A percentile compares a stretch with the other conserved stretches of the same genome.
These are phyloP conservation scores for Chenopodium album DNA, from an alignment of 148 eudicot species.

Conservation along the genomic window DNA sequence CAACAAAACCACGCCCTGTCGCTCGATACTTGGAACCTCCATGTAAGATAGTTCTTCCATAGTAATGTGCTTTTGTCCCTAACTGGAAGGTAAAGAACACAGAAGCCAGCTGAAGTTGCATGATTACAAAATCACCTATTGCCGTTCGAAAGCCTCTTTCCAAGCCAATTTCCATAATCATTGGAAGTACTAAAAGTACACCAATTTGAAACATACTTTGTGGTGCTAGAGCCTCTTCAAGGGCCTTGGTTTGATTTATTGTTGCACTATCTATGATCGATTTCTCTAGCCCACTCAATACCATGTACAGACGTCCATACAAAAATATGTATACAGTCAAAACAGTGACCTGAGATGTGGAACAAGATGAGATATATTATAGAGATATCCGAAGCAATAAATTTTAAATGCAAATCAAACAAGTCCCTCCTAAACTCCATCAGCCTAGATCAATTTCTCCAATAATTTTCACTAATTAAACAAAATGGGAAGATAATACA, in stretches of 20 bases:
- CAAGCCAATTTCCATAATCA: conserved; percentile 97
- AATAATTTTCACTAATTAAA: not conserved
- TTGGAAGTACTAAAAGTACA: conserved; percentile 75
- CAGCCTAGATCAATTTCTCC: conserved; percentile 9
- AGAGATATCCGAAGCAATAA: not conserved
- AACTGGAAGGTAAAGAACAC: conserved; percentile 97
- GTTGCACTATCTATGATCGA: conserved; percentile 56
- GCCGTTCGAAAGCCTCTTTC: conserved; percentile 96
- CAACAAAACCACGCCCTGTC: conserved; percentile 97
- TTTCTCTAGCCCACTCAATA: conserved; percentile 85
- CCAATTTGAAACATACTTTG: conserved; percentile 88
- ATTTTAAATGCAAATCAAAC: not conserved
- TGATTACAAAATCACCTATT: conserved; percentile 79
- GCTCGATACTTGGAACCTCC: conserved; percentile 98
- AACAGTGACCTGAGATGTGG: conserved; percentile 73
- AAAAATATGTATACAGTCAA: conserved; percentile 76
- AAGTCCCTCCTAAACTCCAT: not conserved
- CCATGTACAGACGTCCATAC: conserved; percentile 84
- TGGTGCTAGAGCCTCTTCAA: conserved; percentile 84
- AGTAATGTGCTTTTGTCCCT: conserved; percentile 96
- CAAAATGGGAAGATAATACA: not conserved
- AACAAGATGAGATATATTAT: not conserved
- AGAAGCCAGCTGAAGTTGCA: conserved; percentile 98
- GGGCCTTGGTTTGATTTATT: conserved; percentile 53
- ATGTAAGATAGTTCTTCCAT: conserved; percentile 83